These are phyloP conservation scores for Phanerochaete sordida DNA, from an alignment of 768 basidiomycete species.

Conservation along the genomic window DNA sequence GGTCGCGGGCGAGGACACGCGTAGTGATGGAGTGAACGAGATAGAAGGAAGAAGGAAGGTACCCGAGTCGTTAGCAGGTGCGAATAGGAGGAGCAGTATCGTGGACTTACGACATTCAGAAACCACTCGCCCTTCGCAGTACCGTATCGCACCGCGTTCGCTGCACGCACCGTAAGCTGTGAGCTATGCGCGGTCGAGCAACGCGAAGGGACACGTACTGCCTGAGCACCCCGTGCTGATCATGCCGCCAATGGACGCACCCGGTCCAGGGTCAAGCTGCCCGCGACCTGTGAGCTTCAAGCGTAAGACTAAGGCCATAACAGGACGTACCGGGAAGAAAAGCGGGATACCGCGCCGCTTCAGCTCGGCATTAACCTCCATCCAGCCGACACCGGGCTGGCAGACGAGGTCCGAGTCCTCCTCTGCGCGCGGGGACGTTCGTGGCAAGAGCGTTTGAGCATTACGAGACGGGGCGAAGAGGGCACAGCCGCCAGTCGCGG, in stretches of 20 bases:
- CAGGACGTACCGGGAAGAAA: slow-evolving; percentile 77
- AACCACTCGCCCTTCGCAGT: slow-evolving; percentile 90
- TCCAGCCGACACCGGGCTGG: slow-evolving; percentile 77
- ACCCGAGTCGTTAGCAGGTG: background rate
- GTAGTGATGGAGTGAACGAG: too few species aligned
- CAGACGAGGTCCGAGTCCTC: slow-evolving; percentile 72
- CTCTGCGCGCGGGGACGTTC: too few species aligned
- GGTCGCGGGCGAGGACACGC: too few species aligned
- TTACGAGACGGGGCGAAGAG: too few species aligned
- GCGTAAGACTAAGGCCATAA: too few species aligned
- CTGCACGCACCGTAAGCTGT: slow-evolving; percentile 2
- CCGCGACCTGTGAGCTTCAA: too few species aligned
- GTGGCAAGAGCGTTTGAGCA: too few species aligned
- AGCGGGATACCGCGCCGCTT: slow-evolving; percentile 68
- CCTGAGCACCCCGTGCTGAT: slow-evolving; percentile 84
- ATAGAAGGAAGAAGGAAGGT: too few species aligned
- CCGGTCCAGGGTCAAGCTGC: slow-evolving; percentile 71
- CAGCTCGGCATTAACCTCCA: slow-evolving; percentile 69
- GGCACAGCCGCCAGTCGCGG: too few species aligned
- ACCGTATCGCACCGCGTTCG: slow-evolving; percentile 79
- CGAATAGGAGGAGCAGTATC: too few species aligned
- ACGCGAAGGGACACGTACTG: slow-evolving; percentile 45
- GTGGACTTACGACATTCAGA: slow-evolving; percentile 64
- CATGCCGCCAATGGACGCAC: slow-evolving; percentile 87
- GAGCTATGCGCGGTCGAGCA: background rate